Conservation (phyloP, 768 basidiomycete genomes). For the Boletus rubropictus region DNA sequence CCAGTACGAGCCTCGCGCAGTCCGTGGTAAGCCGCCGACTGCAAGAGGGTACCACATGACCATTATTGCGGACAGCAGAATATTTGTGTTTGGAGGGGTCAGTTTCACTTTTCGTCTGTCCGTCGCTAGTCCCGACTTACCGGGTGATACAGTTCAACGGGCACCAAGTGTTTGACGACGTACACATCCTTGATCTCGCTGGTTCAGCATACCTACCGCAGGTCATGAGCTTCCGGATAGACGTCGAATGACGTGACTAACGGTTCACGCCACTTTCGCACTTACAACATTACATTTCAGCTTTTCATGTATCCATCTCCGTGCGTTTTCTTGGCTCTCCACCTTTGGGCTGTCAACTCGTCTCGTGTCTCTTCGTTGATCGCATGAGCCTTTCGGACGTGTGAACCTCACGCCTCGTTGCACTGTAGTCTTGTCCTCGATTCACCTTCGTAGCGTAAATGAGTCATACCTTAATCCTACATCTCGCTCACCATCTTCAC, state of each 20-base stretch:
- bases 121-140: background rate
- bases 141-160: constrained; percentile 57
- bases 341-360: background rate
- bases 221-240: constrained; percentile 70
- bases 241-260: constrained; percentile 27
- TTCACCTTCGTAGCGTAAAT: constrained; percentile 40
- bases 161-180: constrained; percentile 76
- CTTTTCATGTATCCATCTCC: background rate
- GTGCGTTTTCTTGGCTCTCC: background rate
- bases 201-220: constrained; percentile 87
- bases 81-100: constrained; percentile 80
- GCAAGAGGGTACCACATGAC: constrained; percentile 83
- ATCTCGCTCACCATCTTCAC: constrained; percentile 21
- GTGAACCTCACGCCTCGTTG: constrained; percentile 2
- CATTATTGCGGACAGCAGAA: constrained; percentile 73
- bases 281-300: background rate
- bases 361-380: constrained; percentile 14
- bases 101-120: constrained; percentile 7
- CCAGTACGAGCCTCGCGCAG: constrained; percentile 69
- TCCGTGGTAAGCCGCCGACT: constrained; percentile 63
- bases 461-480: constrained; percentile 30
- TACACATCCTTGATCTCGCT: constrained; percentile 79
- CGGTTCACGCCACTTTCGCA: background rate
- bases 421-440: background rate
- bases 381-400: constrained; percentile 2